Evolutionary conservation across 2,329 filamentous ascomycete genomes (phyloP), one percentile per base, ranked within the genome.

Genomic region (Sporothrix globosa): DNA sequence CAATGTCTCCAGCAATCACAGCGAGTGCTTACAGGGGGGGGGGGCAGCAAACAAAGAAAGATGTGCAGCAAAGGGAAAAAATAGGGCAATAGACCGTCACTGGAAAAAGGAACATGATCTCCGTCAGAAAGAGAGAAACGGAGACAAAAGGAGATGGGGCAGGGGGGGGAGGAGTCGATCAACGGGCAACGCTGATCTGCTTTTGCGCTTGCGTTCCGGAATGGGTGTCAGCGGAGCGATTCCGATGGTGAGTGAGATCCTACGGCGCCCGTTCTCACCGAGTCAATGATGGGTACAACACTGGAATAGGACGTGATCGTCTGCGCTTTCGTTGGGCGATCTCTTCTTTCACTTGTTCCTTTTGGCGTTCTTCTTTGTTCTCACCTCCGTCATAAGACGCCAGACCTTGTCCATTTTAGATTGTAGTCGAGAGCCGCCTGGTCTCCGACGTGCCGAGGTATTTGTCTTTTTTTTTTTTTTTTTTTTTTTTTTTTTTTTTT

Each of bases 341-440:
- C 58, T 14, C 11, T 27, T 46, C 7, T 44, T 41, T 21, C 19
- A 13, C 3, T 39, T 58, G 14, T 39, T 58, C 54, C 17, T 58
- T 39, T n/a, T 39, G 17, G 11, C 30, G 7, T 50, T 67, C 19
- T 21, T 53, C 63, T 67, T 53, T 67, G 44, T 67, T 53, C 63
- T 67, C 30, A 34, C 34, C 34, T 34, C 34, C 34, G 34, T 6
- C 34, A 9, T 34, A 7, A 7, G 34, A 34, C 34, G 34, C 34
- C 34, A 9, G 34, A 21, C 58, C 39, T 63, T 34, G 39, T 63
- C 21, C 39, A 46, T 46, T 44, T n/a, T 44, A 3, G 14, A 44
- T 17, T 44, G 41, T 9, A 14, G 14, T 44, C 41, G 41, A 44
- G 11, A 44, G 41, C 41, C 21, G 34, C 4, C 53, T 4, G 24